Evolutionary conservation across 2,329 filamentous ascomycete species (phyloP), one percentile per base, ranked within the genome.

Genomic region (Fusarium annulatum): DNA sequence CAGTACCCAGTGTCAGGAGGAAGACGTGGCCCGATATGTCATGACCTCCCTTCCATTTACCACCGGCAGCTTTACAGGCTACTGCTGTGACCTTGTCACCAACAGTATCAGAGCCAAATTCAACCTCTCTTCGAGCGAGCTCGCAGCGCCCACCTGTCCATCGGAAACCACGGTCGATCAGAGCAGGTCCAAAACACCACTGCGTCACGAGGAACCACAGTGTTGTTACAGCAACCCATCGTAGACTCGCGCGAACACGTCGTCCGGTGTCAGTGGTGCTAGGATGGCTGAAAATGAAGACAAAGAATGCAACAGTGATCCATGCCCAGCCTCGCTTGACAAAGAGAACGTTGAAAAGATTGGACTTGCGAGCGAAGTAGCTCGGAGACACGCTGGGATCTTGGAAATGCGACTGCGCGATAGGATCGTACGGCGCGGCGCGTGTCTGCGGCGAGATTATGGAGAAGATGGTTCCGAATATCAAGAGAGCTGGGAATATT

Each of bases 11-110:
- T 11, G 97, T 94, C 55, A 99, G 87, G 84, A 99, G 84, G 79
- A 99, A 98, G 8, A 98, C 94, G 82, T 98, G 96, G 0, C 96
- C 96, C 69, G 93, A 96, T 76, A 99, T 96, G 82, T 99, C 96
- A 82, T 98, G 95, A 0, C 96, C 96, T n/a, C 96, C 96, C 65
- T 86, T 89, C 96, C 96, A 99, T 61, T 87, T 85, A 0, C 96
- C 96, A 11, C 96, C 96, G 0, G 91, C 90, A 7, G 91, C 87
- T 84, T 94, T 96, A 80, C 96, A 99, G 48, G 94, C 93, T 9
- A 92, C 90, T 2, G 92, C 91, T 2, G 93, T 96, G 48, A 95
- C 84, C 69, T 91, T 85, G 57, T 87, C 83, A 43, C 81, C 83
- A 67, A 85, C 82, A n/a, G 84, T 83, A 43, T 82, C 80, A 9